Percentiles rank a stretch among this genome's conserved stretches.
phyloP scores from a whole-genome alignment of 305 asterid species.

The Plantago coronopus region DNA sequence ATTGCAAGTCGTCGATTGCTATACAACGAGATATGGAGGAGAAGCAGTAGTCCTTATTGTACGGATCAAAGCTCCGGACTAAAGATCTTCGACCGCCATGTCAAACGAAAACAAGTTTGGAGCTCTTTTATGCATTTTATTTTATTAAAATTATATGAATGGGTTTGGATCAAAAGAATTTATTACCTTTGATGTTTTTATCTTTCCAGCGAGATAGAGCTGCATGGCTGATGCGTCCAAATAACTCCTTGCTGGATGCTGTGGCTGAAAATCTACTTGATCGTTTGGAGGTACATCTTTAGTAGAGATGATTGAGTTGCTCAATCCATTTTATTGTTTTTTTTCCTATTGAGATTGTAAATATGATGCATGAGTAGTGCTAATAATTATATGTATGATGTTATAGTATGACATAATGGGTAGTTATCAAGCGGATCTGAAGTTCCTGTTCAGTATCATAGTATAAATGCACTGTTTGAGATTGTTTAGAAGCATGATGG shows the following conservation, averaged over 20 bases:
- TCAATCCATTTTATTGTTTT: not conserved
- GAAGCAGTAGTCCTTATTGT: constrained; percentile 36
- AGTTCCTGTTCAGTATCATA: too few species aligned
- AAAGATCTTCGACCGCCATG: constrained; percentile 82
- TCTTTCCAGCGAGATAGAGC: constrained; percentile 81
- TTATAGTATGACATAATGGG: not conserved
- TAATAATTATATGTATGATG: not conserved
- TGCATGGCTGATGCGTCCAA: constrained; percentile 75
- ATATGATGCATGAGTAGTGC: not conserved
- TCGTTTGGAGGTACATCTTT: constrained; percentile 68
- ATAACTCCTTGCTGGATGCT: constrained; percentile 67
- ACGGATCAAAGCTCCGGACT: constrained; percentile 57
- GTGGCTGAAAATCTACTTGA: constrained; percentile 87
- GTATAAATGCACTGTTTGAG: too few species aligned
- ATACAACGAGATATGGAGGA: constrained; percentile 21
- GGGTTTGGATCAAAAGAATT: too few species aligned
- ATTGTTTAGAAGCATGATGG: too few species aligned
- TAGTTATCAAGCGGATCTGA: too few species aligned
- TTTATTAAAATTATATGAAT: not conserved
- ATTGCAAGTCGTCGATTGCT: constrained; percentile 32
- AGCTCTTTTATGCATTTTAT: constrained; percentile 6
- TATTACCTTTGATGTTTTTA: not conserved
- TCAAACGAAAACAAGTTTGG: constrained; percentile 79
- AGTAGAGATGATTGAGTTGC: not conserved
- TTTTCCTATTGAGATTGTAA: not conserved